phyloP scores from a whole-genome alignment of 495 filamentous ascomycete genomes.

The Penicillium cinerascens region DNA sequence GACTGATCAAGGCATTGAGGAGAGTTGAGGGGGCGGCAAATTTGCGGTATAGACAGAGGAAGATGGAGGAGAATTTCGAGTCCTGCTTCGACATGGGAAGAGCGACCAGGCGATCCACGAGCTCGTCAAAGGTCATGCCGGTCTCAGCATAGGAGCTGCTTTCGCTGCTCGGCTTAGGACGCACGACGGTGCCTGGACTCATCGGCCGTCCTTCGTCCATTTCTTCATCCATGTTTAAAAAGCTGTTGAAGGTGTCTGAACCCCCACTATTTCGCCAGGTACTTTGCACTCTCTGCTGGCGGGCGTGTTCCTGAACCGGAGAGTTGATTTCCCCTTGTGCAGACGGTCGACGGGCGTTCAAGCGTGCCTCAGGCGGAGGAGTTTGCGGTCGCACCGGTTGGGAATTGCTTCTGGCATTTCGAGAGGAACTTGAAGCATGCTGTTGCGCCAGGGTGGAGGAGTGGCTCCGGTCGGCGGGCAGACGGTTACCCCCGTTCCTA shows the following conservation, averaged over 20 bases:
- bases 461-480: slow-evolving; percentile 29
- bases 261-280: slow-evolving; percentile 43
- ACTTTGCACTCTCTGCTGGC: slow-evolving; percentile 34
- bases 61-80: slow-evolving; percentile 77
- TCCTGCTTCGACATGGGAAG: slow-evolving; percentile 82
- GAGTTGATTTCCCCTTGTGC: slow-evolving; percentile 24
- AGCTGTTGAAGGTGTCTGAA: slow-evolving; percentile 43
- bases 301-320: slow-evolving; percentile 28
- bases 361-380: slow-evolving; percentile 33
- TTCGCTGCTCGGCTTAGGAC: slow-evolving; percentile 32
- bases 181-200: slow-evolving; percentile 32
- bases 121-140: slow-evolving; percentile 77
- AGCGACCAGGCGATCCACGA: slow-evolving; percentile 80
- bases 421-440: slow-evolving; percentile 32
- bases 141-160: slow-evolving; percentile 37
- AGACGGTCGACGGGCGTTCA: slow-evolving; percentile 36
- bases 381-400: slow-evolving; percentile 44
- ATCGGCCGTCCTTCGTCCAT: slow-evolving; percentile 33
- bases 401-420: slow-evolving; percentile 47
- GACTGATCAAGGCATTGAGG: slow-evolving; percentile 65
- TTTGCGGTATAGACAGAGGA: slow-evolving; percentile 92
- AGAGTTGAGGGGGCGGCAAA: slow-evolving; percentile 80
- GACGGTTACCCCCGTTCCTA: slow-evolving; percentile 38
- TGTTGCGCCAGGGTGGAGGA: slow-evolving; percentile 34
- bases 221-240: slow-evolving; percentile 48